Conservation (phyloP, 441 rosid species). For the Melastoma candidum region DNA sequence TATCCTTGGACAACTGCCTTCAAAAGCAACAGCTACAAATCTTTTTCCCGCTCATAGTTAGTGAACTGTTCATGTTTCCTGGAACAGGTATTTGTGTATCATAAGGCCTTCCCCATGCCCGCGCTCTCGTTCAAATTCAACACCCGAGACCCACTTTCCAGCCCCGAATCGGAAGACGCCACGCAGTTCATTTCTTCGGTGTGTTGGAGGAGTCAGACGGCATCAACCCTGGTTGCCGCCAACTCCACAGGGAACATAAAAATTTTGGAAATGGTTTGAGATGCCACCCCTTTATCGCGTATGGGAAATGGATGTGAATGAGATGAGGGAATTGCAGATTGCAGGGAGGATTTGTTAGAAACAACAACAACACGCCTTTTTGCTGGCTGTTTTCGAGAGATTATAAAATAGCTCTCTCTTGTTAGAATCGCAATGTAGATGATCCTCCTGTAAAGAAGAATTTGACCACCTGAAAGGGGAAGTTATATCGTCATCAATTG, state of each 20-base stretch:
- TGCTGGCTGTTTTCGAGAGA: too few relatives aligned
- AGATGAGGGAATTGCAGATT: too few relatives aligned
- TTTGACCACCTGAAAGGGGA: too few relatives aligned
- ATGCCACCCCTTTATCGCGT: background rate
- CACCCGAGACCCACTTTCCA: conserved; percentile 43
- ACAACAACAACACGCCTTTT: too few relatives aligned
- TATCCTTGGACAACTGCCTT: conserved; percentile 13
- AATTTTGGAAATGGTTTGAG: conserved; percentile 77
- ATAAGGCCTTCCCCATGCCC: conserved; percentile 98
- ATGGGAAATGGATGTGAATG: too few relatives aligned
- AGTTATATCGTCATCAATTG: too few relatives aligned
- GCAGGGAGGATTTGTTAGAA: too few relatives aligned
- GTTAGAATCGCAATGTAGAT: too few relatives aligned
- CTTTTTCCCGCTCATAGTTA: too few relatives aligned
- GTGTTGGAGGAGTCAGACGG: conserved; percentile 84
- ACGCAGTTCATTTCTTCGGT: conserved; percentile 80
- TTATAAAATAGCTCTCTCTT: too few relatives aligned
- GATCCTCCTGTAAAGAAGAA: too few relatives aligned
- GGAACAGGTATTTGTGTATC: conserved; percentile 77
- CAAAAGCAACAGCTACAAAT: too few relatives aligned
- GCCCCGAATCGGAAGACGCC: conserved; percentile 57
- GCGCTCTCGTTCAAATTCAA: conserved; percentile 68
- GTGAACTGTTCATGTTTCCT: background rate
- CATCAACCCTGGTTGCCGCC: conserved; percentile 79
- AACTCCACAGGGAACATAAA: conserved; percentile 93